Percentiles rank a stretch among this genome's conserved stretches.
phyloP scores from a whole-genome alignment of 495 filamentous ascomycete species.

The Penicillium psychrofluorescens region DNA sequence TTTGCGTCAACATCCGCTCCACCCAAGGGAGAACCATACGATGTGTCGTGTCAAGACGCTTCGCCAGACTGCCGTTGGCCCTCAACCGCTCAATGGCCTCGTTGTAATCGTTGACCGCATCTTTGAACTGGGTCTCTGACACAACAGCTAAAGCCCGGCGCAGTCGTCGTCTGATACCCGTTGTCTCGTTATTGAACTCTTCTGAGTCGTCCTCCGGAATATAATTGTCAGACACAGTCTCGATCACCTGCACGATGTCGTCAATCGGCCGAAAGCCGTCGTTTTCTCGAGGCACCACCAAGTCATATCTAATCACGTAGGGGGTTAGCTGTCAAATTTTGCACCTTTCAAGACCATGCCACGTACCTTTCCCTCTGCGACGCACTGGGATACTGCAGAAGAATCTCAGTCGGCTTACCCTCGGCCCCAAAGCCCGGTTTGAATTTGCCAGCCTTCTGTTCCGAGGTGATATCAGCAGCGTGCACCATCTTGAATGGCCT shows the following conservation, averaged over 20 bases:
- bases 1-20: constrained; percentile 76
- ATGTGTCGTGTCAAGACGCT: constrained; percentile 58
- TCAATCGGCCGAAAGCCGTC: constrained; percentile 76
- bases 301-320: constrained; percentile 54
- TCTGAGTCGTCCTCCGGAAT: constrained; percentile 58
- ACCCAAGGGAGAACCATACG: constrained; percentile 62
- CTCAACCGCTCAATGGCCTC: constrained; percentile 50
- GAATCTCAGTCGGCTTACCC: constrained; percentile 44
- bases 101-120: constrained; percentile 72
- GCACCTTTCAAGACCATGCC: neutral
- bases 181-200: constrained; percentile 63
- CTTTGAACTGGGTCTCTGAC: constrained; percentile 60
- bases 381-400: constrained; percentile 67
- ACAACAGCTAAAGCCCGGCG: constrained; percentile 57
- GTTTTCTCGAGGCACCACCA: constrained; percentile 65
- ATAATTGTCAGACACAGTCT: constrained; percentile 66
- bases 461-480: constrained; percentile 57
- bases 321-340: constrained; percentile 2
- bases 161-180: constrained; percentile 64
- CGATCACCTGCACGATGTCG: constrained; percentile 76
- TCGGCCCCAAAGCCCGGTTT: constrained; percentile 39
- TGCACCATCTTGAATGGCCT: constrained; percentile 54
- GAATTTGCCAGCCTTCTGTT: constrained; percentile 38
- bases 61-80: constrained; percentile 57
- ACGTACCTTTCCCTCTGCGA: constrained; percentile 60